Evolutionary conservation across 2,329 filamentous ascomycete genomes (phyloP), one percentile per base, ranked within the genome.

Genomic region (Aureobasidium sp.): DNA sequence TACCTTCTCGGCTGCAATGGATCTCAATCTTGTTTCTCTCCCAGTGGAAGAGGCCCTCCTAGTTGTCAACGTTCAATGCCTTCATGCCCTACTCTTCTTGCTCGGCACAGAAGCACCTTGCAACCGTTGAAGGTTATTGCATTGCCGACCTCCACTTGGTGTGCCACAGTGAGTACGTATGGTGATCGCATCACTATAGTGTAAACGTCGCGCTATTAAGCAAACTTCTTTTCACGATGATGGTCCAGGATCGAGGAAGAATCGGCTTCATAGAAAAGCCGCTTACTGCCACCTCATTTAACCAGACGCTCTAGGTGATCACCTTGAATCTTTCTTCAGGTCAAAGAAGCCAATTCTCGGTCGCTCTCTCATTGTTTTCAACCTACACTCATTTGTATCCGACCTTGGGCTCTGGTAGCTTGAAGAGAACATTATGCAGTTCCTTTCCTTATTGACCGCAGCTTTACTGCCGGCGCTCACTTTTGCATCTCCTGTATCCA

Each of bases 371-470:
- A 17, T 43, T 9, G 26, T 29, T 34, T 12, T 20, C 24, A 43
- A 29, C 5, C 26, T 43, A 55, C 52, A 24, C 27, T 55, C 37
- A 34, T 55, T 55, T 43, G 5, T n/a, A 24, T 47, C 53, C 53
- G 15, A 57, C 56, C 56, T 50, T 41, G 24, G 34, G 43, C 56
- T 59, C 56, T 27, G 56, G 56, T 39, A 50, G 56, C 56, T n/a
- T 59, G 17, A 47, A 47, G n/a, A 59, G 10, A 59, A 29, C 55
- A 59, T 2, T 15, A 59, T 59, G 56, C 43, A 39, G 15, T 50
- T 59, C 32, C 24, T 59, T 27, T 59, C 56, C 15, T n/a, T 59
- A 10, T 7, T 59, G 44, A 59, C 56, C 17, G 34, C 56, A 20
- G 15, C 44, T n/a, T 20, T 50, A 44, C 56, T 59, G 34, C 50